A percentile compares a stretch with the other conserved stretches of the same genome.
Evolutionary conservation across 169 alveolate species (phyloP).

Genomic region (Cyclospora cayetanensis): DNA sequence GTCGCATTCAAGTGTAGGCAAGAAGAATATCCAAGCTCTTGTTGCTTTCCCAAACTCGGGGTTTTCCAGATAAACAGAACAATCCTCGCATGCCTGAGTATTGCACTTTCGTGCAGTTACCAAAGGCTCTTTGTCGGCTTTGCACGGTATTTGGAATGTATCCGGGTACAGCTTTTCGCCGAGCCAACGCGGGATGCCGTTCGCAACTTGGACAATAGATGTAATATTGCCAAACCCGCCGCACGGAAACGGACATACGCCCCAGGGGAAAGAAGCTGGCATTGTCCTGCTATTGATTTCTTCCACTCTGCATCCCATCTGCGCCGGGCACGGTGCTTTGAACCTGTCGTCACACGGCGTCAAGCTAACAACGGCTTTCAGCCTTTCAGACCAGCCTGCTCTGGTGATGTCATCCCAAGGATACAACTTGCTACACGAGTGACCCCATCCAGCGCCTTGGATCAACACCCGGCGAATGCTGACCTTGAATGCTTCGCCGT

Average conservation of each 20-base stretch:
- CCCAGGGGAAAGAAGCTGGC: constrained; percentile 36
- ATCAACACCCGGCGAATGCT: constrained; percentile 19
- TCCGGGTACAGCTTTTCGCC: constrained; percentile 23
- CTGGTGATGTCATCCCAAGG: not conserved
- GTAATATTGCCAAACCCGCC: constrained; percentile 33
- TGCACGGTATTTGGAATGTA: constrained; percentile 32
- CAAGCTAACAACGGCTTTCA: constrained; percentile 8
- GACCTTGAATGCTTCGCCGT: not conserved
- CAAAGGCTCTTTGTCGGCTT: constrained; percentile 33
- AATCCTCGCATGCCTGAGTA: constrained; percentile 18
- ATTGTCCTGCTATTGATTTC: not conserved
- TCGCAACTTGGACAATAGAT: constrained; percentile 36
- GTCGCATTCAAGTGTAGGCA: constrained; percentile 20
- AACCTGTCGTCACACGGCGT: not conserved
- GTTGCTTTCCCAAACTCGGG: not conserved
- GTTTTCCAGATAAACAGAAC: constrained; percentile 16
- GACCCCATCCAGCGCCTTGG: constrained; percentile 6
- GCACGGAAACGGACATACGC: constrained; percentile 58
- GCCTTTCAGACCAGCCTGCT: constrained; percentile 47
- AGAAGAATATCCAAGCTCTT: constrained; percentile 25
- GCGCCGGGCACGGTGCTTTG: not conserved
- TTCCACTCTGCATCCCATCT: constrained; percentile 22
- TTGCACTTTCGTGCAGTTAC: not conserved
- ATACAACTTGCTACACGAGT: not conserved
- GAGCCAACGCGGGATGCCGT: constrained; percentile 54